Evolutionary conservation across 129 eudicot species (phyloP).

Genomic region (Chrysanthemum seticuspe): DNA sequence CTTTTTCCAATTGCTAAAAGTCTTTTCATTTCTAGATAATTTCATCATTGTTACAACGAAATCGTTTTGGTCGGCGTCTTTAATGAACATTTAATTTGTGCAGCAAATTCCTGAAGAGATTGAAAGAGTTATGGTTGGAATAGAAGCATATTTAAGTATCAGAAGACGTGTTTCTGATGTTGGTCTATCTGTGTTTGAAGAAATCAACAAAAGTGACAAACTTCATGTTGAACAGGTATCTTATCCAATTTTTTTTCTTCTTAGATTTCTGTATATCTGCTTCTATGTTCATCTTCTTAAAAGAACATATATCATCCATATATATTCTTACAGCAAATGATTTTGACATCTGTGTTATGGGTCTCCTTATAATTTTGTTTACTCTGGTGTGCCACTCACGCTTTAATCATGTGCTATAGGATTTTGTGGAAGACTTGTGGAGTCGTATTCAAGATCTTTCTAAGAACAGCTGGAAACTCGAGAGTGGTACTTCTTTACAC

Average conservation of each 20-base stretch:
- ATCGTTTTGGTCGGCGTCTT: slow-evolving; percentile 14
- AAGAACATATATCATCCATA: neutral
- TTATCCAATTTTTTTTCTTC: neutral
- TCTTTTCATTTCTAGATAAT: neutral
- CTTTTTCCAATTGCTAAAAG: neutral
- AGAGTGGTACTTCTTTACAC: slow-evolving; percentile 63
- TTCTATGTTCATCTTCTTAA: neutral
- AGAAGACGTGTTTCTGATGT: slow-evolving; percentile 68
- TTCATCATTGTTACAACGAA: neutral
- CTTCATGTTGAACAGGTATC: slow-evolving; percentile 61
- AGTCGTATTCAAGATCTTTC: slow-evolving; percentile 81
- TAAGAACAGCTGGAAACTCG: slow-evolving; percentile 87
- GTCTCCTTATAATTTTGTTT: no score
- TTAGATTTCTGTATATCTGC: neutral
- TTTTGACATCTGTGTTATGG: no score
- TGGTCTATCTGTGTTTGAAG: slow-evolving; percentile 72
- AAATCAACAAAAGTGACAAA: slow-evolving; percentile 44
- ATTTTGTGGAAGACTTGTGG: slow-evolving; percentile 95
- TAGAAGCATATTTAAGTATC: slow-evolving; percentile 91
- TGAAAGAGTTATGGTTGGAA: slow-evolving; percentile 87
- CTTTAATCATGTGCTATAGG: slow-evolving; percentile 38
- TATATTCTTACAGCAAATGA: no score
- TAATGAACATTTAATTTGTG: slow-evolving; percentile 26
- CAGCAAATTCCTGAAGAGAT: slow-evolving; percentile 99
- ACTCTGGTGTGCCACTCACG: no score